Evolutionary conservation across 495 filamentous ascomycete genomes (phyloP), one percentile per base, ranked within the genome.

Genomic region (Penicillium soppii): DNA sequence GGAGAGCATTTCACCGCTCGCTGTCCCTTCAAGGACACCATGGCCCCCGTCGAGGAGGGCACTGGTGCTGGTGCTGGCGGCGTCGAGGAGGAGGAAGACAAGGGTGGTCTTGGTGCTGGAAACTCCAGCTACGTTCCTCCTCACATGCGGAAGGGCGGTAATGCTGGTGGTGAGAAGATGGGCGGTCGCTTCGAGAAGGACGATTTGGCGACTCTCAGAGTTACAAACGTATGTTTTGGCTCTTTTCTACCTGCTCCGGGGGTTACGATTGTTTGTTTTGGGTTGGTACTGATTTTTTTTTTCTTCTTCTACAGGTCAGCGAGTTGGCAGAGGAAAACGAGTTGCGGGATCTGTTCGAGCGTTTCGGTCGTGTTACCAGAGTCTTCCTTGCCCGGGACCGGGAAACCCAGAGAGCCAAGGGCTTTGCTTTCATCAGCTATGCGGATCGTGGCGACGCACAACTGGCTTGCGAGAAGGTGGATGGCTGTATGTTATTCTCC

Each of bases 1-100:
- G 94, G 95, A 58, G 95, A 97, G 76, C 94, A 98, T 80, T 98
- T 96, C 77, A 98, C 94, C 4, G 91, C 92, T 23, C 83, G 92
- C 63, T 98, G 81, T 87, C 92, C 87, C 21, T 90, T 88, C 73
- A 90, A 89, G 73, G 87, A 89, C 61, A 90, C 87, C 36, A 86
- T 90, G 78, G 85, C 86, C 9, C 87, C 87, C 1, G 79, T 88
- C 50, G 87, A 87, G 43, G 86, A 87, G 63, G 64, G 74, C 6
- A 73, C 77, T 12, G n/a, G n/a, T n/a, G 82, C 82, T 36, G 81
- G 71, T 37, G 83, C 75, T 30, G 77, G 75, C 41, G 77, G 70
- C 13, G 69, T 71, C 48, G 80, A 71, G 52, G 87, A 82, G 37
- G 70, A 68, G 0, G 66, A 57, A 61, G 66, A 54, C 64, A 78